Conservation (phyloP, 225 moss, liverwort and hornwort genomes). For the Marchantia polymorpha region DNA sequence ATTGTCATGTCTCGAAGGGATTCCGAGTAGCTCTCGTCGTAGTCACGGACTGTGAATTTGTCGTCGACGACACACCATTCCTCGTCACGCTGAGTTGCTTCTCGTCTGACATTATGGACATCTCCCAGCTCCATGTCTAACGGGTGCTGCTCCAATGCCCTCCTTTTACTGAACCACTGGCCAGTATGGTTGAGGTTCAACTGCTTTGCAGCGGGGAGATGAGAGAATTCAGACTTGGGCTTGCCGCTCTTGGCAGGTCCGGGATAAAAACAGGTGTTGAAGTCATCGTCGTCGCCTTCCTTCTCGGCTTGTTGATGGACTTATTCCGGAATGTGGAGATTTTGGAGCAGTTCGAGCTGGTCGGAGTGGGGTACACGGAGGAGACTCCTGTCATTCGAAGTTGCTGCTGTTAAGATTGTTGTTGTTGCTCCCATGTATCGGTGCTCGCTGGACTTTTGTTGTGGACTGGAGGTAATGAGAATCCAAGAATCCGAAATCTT, state of each 20-base stretch:
- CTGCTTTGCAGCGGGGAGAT: background rate
- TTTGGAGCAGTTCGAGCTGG: background rate
- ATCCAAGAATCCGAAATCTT: background rate
- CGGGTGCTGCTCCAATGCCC: background rate
- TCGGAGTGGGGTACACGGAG: background rate
- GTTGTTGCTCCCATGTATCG: background rate
- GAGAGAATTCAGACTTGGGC: background rate
- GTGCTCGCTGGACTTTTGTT: constrained; percentile 2
- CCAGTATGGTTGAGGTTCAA: background rate
- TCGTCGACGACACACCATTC: background rate
- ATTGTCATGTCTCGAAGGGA: background rate
- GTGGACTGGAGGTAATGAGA: background rate
- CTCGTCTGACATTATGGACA: background rate
- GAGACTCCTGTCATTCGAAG: background rate
- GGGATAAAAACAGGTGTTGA: background rate
- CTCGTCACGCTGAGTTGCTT: background rate
- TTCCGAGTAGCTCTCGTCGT: background rate
- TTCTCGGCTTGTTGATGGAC: background rate
- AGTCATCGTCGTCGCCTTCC: background rate
- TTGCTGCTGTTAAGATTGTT: too few relatives aligned
- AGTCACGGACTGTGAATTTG: background rate
- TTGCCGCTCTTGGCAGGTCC: background rate
- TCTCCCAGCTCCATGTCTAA: constrained; percentile 10
- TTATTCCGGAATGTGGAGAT: background rate
- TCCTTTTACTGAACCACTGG: background rate